Evolutionary conservation across 495 filamentous ascomycete genomes (phyloP).

Genomic region (Podospora bellae-mahoneyi): DNA sequence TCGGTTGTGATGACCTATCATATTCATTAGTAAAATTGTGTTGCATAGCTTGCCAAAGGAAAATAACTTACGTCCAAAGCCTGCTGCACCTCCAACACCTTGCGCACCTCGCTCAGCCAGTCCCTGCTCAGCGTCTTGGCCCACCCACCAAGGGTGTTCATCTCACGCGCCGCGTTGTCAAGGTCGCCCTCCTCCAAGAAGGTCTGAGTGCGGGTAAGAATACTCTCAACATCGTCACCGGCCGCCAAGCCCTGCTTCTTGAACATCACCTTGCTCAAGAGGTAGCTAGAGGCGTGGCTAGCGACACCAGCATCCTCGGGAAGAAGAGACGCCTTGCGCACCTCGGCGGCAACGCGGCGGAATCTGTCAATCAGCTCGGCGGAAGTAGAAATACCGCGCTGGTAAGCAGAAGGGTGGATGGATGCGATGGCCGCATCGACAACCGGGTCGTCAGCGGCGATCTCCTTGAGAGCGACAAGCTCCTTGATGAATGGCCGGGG

Average conservation of each 20-base stretch:
- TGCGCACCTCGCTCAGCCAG: constrained; percentile 84
- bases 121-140: constrained; percentile 88
- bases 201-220: constrained; percentile 82
- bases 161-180: constrained; percentile 87
- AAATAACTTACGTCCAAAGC: constrained; percentile 76
- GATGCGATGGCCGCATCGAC: constrained; percentile 88
- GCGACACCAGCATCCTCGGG: constrained; percentile 93
- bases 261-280: constrained; percentile 90
- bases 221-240: constrained; percentile 91
- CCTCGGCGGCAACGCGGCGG: constrained; percentile 88
- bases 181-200: constrained; percentile 87
- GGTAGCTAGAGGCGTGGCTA: constrained; percentile 81
- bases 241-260: constrained; percentile 82
- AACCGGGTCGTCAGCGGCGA: constrained; percentile 75
- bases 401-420: constrained; percentile 91
- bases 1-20: constrained; percentile 57
- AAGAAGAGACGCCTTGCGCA: constrained; percentile 86
- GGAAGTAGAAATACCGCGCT: constrained; percentile 79
- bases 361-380: constrained; percentile 90
- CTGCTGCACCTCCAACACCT: constrained; percentile 90
- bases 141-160: constrained; percentile 90
- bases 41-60: constrained; percentile 11
- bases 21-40: constrained; percentile 20
- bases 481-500: constrained; percentile 85
- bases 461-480: constrained; percentile 89